Percentiles rank a stretch among this genome's conserved stretches.
Conservation (phyloP, 305 asterid genomes). For the Withania somnifera region DNA sequence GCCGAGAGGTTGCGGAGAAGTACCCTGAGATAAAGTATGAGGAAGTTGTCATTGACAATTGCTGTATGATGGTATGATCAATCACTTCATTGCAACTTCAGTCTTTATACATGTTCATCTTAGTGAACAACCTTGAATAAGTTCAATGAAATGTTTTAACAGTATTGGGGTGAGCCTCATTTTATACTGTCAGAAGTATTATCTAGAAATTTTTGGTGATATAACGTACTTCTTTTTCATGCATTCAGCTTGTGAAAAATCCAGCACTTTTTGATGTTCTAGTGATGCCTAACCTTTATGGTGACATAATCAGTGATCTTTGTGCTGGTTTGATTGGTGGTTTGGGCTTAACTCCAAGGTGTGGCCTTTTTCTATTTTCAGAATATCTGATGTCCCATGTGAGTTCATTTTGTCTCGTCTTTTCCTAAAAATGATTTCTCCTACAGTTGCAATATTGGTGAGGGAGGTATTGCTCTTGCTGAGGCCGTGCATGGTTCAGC, state of each 20-base stretch:
- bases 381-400: not conserved
- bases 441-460: constrained; percentile 87
- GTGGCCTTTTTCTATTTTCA: constrained; percentile 1
- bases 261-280: constrained; percentile 86
- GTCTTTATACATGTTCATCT: not conserved
- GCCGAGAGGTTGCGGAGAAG: constrained; percentile 95
- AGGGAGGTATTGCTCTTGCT: constrained; percentile 98
- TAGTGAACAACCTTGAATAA: not conserved
- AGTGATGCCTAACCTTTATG: constrained; percentile 98
- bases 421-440: constrained; percentile 3
- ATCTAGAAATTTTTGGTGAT: not conserved
- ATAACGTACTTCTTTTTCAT: not conserved
- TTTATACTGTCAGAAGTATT: not conserved
- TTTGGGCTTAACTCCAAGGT: constrained; percentile 97
- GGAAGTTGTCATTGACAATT: constrained; percentile 96
- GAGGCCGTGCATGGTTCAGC: constrained; percentile 99
- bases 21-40: constrained; percentile 83
- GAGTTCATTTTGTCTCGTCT: not conserved
- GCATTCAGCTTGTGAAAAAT: constrained; percentile 88
- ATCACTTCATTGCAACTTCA: not conserved
- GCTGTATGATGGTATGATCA: constrained; percentile 82
- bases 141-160: not conserved
- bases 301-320: constrained; percentile 95
- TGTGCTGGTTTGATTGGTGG: constrained; percentile 99
- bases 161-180: not conserved